Conservation (phyloP, 257 asterid genomes). For the Penstemon eatonii region DNA sequence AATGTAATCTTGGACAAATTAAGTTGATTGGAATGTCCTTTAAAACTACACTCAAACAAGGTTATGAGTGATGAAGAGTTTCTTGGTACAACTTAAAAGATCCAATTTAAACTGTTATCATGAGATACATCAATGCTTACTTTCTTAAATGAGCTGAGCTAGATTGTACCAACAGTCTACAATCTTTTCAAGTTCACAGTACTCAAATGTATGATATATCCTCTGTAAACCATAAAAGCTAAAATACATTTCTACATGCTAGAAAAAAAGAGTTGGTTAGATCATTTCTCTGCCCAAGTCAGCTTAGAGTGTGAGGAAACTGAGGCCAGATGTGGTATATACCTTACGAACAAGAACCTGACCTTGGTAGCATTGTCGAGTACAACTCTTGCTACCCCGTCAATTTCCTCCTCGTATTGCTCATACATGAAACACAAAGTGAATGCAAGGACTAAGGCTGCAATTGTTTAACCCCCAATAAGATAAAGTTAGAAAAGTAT, state of each 20-base stretch:
- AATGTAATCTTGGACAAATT: too few relatives aligned
- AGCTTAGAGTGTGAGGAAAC: constrained; percentile 12
- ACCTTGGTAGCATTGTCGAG: constrained; percentile 24
- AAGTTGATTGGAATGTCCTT: too few relatives aligned
- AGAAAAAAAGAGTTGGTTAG: constrained; percentile 20
- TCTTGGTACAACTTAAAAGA: too few relatives aligned
- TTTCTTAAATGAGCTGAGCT: too few relatives aligned
- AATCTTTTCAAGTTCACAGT: too few relatives aligned
- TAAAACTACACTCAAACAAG: too few relatives aligned
- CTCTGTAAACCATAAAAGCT: constrained; percentile 24
- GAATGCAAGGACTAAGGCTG: constrained; percentile 72
- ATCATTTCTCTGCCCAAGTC: constrained; percentile 25
- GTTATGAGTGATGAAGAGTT: too few relatives aligned
- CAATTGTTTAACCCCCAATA: constrained; percentile 29
- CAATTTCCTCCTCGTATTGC: constrained; percentile 85
- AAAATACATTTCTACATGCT: constrained; percentile 37
- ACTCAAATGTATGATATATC: background rate
- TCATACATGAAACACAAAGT: constrained; percentile 68
- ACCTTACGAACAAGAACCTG: constrained; percentile 23
- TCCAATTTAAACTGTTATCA: too few relatives aligned
- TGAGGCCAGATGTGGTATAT: constrained; percentile 32
- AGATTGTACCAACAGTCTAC: too few relatives aligned
- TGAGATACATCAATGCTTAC: too few relatives aligned
- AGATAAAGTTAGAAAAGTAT: constrained; percentile 15
- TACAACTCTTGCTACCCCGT: constrained; percentile 35